Conservation (phyloP, 2,329 filamentous ascomycete genomes). For the Neonectria sp. region DNA sequence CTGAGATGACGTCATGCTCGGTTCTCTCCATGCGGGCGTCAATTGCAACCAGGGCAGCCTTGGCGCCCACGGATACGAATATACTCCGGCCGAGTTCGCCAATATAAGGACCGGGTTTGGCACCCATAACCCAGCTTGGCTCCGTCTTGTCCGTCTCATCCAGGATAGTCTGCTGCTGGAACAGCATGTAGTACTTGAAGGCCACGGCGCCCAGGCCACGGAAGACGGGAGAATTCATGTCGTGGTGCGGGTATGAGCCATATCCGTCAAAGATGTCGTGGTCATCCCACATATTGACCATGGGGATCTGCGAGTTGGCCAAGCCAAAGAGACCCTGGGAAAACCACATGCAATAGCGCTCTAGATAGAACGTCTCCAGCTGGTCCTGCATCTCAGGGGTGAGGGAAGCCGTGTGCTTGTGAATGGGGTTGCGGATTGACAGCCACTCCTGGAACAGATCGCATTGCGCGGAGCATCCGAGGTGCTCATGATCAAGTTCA, state of each 20-base stretch:
- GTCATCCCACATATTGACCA: constrained; percentile 98
- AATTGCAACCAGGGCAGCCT: constrained; percentile 86
- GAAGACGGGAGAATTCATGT: constrained; percentile 93
- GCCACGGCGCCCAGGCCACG: constrained; percentile 90
- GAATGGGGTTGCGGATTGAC: constrained; percentile 81
- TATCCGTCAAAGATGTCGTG: constrained; percentile 94
- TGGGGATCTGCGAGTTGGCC: constrained; percentile 94
- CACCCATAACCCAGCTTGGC: constrained; percentile 91
- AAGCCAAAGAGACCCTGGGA: constrained; percentile 95
- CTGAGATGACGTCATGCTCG: constrained; percentile 83
- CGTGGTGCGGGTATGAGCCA: constrained; percentile 91
- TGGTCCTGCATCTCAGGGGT: constrained; percentile 88
- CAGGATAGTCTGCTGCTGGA: constrained; percentile 92
- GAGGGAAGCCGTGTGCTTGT: constrained; percentile 86
- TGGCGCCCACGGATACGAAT: constrained; percentile 86
- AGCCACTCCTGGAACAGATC: constrained; percentile 88
- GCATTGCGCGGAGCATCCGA: constrained; percentile 57
- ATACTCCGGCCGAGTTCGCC: constrained; percentile 86
- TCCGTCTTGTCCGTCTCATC: constrained; percentile 87
- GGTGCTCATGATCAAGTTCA: neutral
- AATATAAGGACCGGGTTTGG: constrained; percentile 89
- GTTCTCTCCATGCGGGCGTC: constrained; percentile 94
- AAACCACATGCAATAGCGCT: constrained; percentile 95
- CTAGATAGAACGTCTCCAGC: constrained; percentile 88
- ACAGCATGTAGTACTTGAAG: constrained; percentile 99